Evolutionary conservation across 164 flowering plant genomes (phyloP).

Genomic region (Litsea cubeba): DNA sequence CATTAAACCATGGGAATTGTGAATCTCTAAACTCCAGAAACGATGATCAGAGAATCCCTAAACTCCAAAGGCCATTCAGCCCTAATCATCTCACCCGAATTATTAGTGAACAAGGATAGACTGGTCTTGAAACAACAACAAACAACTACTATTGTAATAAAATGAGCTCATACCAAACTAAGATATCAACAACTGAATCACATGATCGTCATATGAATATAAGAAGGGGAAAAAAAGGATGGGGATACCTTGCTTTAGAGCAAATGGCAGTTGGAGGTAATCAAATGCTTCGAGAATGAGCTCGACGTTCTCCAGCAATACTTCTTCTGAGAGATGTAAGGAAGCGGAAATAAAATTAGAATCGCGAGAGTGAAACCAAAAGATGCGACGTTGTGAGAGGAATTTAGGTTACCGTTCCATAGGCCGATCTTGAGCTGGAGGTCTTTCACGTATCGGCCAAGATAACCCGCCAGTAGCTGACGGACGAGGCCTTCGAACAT

Average conservation of each 20-base stretch:
- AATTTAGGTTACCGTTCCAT: slow-evolving; percentile 53
- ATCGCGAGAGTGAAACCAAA: background rate
- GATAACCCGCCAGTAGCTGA: slow-evolving; percentile 60
- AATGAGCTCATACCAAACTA: too few species aligned
- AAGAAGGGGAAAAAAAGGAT: background rate
- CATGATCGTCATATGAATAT: too few species aligned
- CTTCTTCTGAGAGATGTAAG: slow-evolving; percentile 50
- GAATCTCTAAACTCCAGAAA: too few species aligned
- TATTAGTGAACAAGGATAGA: too few species aligned
- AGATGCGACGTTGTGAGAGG: background rate
- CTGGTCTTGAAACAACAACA: too few species aligned
- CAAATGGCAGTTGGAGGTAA: slow-evolving; percentile 81
- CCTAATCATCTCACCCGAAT: too few species aligned
- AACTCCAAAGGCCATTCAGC: too few species aligned
- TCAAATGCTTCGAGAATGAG: slow-evolving; percentile 90
- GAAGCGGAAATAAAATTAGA: background rate
- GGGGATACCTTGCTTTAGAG: slow-evolving; percentile 56
- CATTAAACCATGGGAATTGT: too few species aligned
- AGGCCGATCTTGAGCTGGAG: slow-evolving; percentile 80
- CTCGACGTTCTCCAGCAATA: slow-evolving; percentile 71
- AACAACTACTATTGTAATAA: too few species aligned
- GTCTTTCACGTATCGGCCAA: slow-evolving; percentile 73
- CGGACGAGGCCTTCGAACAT: slow-evolving; percentile 79
- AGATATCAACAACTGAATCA: too few species aligned
- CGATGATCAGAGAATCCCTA: too few species aligned